These are phyloP conservation scores for Penicillium vulpinum DNA, from an alignment of 2,329 filamentous ascomycete species.

Conservation along the genomic window DNA sequence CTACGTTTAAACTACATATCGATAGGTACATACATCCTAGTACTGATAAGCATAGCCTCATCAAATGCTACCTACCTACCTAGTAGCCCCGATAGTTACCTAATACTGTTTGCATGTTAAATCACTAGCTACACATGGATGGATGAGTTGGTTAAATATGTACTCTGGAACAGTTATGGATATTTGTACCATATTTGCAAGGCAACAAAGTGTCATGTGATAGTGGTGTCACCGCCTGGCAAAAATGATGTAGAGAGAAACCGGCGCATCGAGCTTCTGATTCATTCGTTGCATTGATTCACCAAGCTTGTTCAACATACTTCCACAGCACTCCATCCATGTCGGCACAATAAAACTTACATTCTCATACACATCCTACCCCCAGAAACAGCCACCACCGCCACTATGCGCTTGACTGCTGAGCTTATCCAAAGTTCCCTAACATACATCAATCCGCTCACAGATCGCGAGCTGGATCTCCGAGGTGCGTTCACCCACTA, in stretches of 20 bases:
- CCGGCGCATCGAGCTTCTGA: constrained; percentile 19
- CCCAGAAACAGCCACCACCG: constrained; percentile 29
- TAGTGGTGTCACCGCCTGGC: constrained; percentile 18
- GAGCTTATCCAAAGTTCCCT: constrained; percentile 93
- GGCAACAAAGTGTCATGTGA: background rate
- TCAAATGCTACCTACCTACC: background rate
- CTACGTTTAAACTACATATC: background rate
- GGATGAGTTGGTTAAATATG: too few relatives aligned
- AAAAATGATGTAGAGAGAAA: constrained; percentile 25
- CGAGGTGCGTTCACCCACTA: constrained; percentile 73
- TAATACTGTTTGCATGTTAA: too few relatives aligned
- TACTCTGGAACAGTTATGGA: too few relatives aligned
- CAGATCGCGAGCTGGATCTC: constrained; percentile 98
- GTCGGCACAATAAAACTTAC: constrained; percentile 18
- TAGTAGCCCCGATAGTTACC: too few relatives aligned
- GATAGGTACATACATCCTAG: background rate
- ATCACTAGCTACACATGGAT: too few relatives aligned
- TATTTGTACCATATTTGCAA: background rate
- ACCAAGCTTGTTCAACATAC: constrained; percentile 1
- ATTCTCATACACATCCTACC: background rate
- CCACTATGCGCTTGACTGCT: constrained; percentile 88
- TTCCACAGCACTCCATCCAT: constrained; percentile 1
- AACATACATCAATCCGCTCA: constrained; percentile 97
- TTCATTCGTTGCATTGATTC: constrained; percentile 12
- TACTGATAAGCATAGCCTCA: background rate